Evolutionary conservation across 1,284 basidiomycete genomes (phyloP), one percentile per base, ranked within the genome.

Genomic region (Coriolopsis trogii): DNA sequence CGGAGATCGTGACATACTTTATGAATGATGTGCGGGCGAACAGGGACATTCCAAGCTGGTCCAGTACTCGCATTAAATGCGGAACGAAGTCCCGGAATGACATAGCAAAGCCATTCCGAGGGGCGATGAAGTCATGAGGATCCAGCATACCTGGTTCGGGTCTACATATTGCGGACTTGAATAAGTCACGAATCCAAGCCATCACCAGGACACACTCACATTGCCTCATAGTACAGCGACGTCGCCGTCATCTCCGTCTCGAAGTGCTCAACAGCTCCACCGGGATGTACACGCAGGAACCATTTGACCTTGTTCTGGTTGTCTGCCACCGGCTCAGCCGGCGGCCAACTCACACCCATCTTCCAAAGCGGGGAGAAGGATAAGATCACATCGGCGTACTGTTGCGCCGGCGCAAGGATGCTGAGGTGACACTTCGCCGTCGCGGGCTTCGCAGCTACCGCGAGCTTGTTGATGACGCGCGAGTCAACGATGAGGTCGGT

Each of bases 71-170:
- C 77, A 83, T 83, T 25, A 92, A 69, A 63, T 92, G 90, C 4
- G 85, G 83, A 36, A 91, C 74, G 62, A 92, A 92, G 65, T 90
- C 87, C 39, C 74, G 73, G 67, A 86, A 84, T 2, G 86, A 77
- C 88, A 92, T 89, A 1, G 88, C 89, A 61, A 83, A 92, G 53
- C 89, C 82, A 62, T 90, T 92, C 41, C 85, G 77, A 15, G 88
- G 87, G 1, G 84, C 80, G 52, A 92, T 82, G 61, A 87, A 88
- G 52, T 88, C 84, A 46, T 77, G 76, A 4, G 88, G 87, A 62
- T 90, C 86, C 28, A 89, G 71, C 79, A 88, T 82, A 8, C 71
- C 70, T 16, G 84, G 79, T 50, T 91, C 87, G 1, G 89, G 89
- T 63, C 89, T 91, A 20, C 28, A 12, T 34, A 46, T 8, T 26